These are phyloP conservation scores for Fennellomyces sp. DNA, from an alignment of 371 early-diverging fungal genomes.

Conservation along the genomic window DNA sequence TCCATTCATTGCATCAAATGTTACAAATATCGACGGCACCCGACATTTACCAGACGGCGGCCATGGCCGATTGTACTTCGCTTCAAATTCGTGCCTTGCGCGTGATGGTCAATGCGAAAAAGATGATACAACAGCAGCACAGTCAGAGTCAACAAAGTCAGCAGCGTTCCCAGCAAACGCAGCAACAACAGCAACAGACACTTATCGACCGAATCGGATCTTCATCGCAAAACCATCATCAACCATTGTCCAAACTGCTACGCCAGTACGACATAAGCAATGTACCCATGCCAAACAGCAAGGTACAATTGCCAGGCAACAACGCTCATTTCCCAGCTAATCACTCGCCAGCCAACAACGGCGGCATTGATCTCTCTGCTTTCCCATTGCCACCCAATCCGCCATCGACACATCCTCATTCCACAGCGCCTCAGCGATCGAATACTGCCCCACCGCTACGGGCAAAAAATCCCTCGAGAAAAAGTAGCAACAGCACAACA, in stretches of 20 bases:
- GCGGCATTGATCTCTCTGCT: neutral
- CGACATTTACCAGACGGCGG: slow-evolving; percentile 58
- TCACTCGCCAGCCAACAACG: neutral
- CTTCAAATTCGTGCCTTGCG: slow-evolving; percentile 58
- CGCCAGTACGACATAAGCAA: slow-evolving; percentile 16
- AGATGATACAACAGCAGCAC: slow-evolving; percentile 31
- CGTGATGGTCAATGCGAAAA: slow-evolving; percentile 48
- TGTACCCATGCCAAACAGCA: slow-evolving; percentile 1
- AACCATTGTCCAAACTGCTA: slow-evolving; percentile 13
- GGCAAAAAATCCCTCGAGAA: slow-evolving; percentile 8
- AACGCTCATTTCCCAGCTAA: no score
- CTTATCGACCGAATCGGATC: neutral
- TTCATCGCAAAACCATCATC: slow-evolving; percentile 8
- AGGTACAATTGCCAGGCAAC: no score
- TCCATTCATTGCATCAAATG: slow-evolving; percentile 58
- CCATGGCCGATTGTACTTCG: slow-evolving; percentile 48
- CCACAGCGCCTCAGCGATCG: neutral
- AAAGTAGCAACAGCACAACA: neutral
- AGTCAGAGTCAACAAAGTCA: slow-evolving; percentile 10
- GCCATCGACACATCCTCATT: neutral
- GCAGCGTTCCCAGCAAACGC: slow-evolving; percentile 13
- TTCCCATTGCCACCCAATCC: neutral
- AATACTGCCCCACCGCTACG: neutral
- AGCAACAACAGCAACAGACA: slow-evolving; percentile 12
- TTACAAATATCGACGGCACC: slow-evolving; percentile 63